These are phyloP conservation scores for Kodamaea fungicola DNA, from an alignment of 1,139 yeast species.

Conservation along the genomic window DNA sequence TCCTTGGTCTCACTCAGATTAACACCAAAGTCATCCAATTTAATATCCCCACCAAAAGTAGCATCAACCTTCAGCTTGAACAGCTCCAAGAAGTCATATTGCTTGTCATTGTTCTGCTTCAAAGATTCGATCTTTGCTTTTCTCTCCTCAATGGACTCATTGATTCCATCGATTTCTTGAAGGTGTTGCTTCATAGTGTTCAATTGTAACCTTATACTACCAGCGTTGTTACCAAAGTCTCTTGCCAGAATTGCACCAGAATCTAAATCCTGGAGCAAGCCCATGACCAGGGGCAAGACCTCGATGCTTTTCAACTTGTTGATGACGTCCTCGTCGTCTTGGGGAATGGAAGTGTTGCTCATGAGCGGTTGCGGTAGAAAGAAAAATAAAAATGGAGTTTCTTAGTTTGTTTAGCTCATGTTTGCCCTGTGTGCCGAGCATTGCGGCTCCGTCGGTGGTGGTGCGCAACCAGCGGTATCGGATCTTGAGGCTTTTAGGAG, in stretches of 20 bases:
- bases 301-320: constrained; percentile 29
- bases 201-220: constrained; percentile 38
- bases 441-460: constrained; percentile 44
- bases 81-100: constrained; percentile 21
- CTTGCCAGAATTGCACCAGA: constrained; percentile 37
- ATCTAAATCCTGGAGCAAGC: constrained; percentile 33
- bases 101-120: constrained; percentile 23
- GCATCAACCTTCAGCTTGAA: constrained; percentile 16
- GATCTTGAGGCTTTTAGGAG: constrained; percentile 74
- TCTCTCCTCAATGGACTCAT: constrained; percentile 33
- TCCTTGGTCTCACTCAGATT: neutral
- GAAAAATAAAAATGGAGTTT: constrained; percentile 7
- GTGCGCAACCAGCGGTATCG: constrained; percentile 50
- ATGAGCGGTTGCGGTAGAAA: neutral
- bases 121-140: constrained; percentile 24
- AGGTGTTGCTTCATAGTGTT: constrained; percentile 28
- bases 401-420: constrained; percentile 27
- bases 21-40: neutral
- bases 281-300: constrained; percentile 38
- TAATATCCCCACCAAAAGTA: constrained; percentile 4
- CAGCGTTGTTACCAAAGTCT: constrained; percentile 45
- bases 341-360: too few species aligned
- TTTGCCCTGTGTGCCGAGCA: constrained; percentile 41
- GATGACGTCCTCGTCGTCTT: constrained; percentile 18
- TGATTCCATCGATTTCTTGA: constrained; percentile 38